Percentiles rank a stretch among this genome's conserved stretches.
These are phyloP conservation scores for Epichloe elymi DNA, from an alignment of 2,329 filamentous ascomycete genomes.

Conservation along the genomic window DNA sequence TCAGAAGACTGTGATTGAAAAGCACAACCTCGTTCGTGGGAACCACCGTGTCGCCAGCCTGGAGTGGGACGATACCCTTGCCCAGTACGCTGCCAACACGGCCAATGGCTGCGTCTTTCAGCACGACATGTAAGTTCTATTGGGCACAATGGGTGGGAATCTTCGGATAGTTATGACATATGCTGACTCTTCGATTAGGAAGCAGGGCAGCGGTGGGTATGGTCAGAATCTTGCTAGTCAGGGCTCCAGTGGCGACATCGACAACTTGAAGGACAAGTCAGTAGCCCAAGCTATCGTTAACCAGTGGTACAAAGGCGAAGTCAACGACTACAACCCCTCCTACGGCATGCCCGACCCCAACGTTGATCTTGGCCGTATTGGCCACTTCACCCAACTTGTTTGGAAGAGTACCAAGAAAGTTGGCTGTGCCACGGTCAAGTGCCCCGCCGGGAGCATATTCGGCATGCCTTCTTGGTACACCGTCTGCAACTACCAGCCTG, in stretches of 20 bases:
- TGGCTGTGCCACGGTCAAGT: slow-evolving; percentile 57
- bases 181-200: slow-evolving; percentile 29
- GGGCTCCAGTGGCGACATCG: slow-evolving; percentile 27
- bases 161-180: not conserved
- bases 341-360: slow-evolving; percentile 51
- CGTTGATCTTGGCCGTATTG: slow-evolving; percentile 51
- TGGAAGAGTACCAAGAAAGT: slow-evolving; percentile 26
- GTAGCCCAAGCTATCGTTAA: slow-evolving; percentile 60
- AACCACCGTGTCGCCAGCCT: slow-evolving; percentile 63
- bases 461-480: slow-evolving; percentile 54
- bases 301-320: slow-evolving; percentile 81
- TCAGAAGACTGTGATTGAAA: slow-evolving; percentile 37
- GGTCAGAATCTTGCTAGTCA: slow-evolving; percentile 85
- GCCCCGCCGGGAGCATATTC: slow-evolving; percentile 34
- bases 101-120: slow-evolving; percentile 57
- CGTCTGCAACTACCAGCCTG: slow-evolving; percentile 75
- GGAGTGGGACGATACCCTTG: slow-evolving; percentile 52
- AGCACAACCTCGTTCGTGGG: slow-evolving; percentile 77
- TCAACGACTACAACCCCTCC: slow-evolving; percentile 35
- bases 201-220: slow-evolving; percentile 49
- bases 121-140: slow-evolving; percentile 58
- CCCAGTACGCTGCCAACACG: slow-evolving; percentile 46
- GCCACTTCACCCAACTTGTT: slow-evolving; percentile 35
- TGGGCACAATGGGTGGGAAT: not conserved
- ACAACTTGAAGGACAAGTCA: slow-evolving; percentile 31